phyloP scores from a whole-genome alignment of 345 rosid genomes.

The Viola odorata region DNA sequence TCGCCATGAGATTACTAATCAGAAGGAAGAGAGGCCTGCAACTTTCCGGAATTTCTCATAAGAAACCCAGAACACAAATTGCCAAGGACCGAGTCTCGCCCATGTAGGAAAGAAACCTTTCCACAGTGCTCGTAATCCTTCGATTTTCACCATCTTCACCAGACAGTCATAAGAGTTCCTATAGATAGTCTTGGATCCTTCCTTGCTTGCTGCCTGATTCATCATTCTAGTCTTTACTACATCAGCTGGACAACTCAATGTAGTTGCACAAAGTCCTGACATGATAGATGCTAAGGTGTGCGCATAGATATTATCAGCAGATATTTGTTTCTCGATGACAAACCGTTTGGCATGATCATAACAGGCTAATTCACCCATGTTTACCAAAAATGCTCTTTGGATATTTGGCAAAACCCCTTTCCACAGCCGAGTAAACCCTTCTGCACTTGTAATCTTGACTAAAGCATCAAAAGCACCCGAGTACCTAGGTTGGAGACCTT shows the following conservation, averaged over 20 bases:
- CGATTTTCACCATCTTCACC: conserved; percentile 66
- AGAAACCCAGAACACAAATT: conserved; percentile 87
- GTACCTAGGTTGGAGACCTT: conserved; percentile 67
- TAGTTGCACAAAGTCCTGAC: conserved; percentile 75
- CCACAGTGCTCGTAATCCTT: conserved; percentile 75
- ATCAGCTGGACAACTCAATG: conserved; percentile 86
- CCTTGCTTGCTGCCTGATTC: conserved; percentile 43
- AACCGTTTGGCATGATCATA: conserved; percentile 82
- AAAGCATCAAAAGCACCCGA: conserved; percentile 59
- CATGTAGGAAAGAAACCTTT: conserved; percentile 87
- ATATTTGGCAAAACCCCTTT: conserved; percentile 81
- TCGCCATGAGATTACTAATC: conserved; percentile 8
- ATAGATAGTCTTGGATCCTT: conserved; percentile 30
- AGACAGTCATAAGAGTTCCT: conserved; percentile 68
- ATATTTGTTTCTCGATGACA: conserved; percentile 42
- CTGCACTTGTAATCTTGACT: conserved; percentile 41
- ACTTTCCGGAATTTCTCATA: conserved; percentile 66
- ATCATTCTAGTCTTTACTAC: conserved; percentile 93
- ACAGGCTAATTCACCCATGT: conserved; percentile 90
- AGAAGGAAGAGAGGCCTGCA: conserved; percentile 74
- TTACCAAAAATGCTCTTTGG: conserved; percentile 82
- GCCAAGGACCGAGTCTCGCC: conserved; percentile 98
- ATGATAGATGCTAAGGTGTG: conserved; percentile 73
- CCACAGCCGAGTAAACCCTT: conserved; percentile 69
- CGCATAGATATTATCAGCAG: conserved; percentile 59